Evolutionary conservation across 2,329 filamentous ascomycete genomes (phyloP), one percentile per base, ranked within the genome.

Genomic region (Phialophora expanda): DNA sequence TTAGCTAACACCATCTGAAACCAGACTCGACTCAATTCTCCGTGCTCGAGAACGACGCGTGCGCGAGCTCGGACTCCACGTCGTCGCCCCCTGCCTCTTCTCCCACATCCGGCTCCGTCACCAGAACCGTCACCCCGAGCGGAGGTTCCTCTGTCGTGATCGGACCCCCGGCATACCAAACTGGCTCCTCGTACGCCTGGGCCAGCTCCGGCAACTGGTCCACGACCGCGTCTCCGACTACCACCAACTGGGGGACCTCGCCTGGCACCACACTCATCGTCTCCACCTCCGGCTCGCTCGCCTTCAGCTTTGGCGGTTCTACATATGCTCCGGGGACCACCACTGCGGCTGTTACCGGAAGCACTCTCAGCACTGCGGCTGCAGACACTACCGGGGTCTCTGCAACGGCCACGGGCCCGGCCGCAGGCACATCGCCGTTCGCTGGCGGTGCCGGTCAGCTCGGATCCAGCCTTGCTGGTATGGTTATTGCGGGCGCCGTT

Each of bases 21-120:
- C 53, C 41, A 70, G 67, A 71, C 67, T 71, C 69, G n/a, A 73
- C 70, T 26, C 71, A 73, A 64, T 73, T 73, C 69, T 73, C 71
- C 54, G 64, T 66, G 54, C 64, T 69, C 38, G 60, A 62, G 54
- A 65, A 59, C 61, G 53, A 62, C 41, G 56, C 20, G 14, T 51
- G 50, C 38, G 38, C 38, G 14, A 44, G 38, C 38, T 44, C 38
- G 6, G 38, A n/a, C 38, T 44, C 38, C 2, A n/a, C 38, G 7
- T 44, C 38, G 17, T 44, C 38, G 41, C 64, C 65, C 62, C 56
- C 62, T 22, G 56, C 41, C 44, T 62, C 61, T 4, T 41, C 58
- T 12, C 57, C 63, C 34, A 12, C 41, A n/a, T 59, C 65, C 3
- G 34, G 24, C 68, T 46, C 59, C 14, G 32, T 32, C 46, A 28